Evolutionary conservation across 176 grass and related monocot species (phyloP).

Genomic region (Panicum miliaceum): DNA sequence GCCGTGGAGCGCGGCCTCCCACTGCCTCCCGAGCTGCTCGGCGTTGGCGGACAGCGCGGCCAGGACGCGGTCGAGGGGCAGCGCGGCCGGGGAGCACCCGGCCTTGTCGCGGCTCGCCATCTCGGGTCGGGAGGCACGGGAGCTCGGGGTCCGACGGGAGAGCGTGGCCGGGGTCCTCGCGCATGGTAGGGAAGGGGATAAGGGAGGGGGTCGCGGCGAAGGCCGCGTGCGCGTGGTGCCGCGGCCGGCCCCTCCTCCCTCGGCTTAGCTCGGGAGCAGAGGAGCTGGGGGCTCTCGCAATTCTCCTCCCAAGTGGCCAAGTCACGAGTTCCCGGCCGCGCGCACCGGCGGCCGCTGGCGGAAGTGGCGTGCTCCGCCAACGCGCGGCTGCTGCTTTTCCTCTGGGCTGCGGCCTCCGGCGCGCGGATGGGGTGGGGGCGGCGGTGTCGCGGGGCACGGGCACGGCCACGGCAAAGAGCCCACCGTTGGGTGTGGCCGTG

Average conservation of each 20-base stretch:
- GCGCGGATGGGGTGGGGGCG: constrained; percentile 36
- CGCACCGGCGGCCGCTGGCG: not conserved
- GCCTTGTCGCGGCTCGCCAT: constrained; percentile 55
- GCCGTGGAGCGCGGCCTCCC: constrained; percentile 43
- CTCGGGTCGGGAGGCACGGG: not conserved
- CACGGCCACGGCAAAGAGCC: not conserved
- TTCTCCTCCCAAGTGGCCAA: not conserved
- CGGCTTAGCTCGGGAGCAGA: not conserved
- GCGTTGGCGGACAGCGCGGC: constrained; percentile 46
- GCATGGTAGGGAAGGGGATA: constrained; percentile 43
- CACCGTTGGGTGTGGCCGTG: not conserved
- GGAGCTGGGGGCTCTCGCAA: not conserved
- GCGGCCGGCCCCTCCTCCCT: not conserved
- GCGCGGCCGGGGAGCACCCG: constrained; percentile 40
- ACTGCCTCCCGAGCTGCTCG: constrained; percentile 50
- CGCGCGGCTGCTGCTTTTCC: constrained; percentile 31
- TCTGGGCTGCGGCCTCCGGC: constrained; percentile 26
- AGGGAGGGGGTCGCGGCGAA: not conserved
- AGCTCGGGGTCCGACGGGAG: constrained; percentile 14
- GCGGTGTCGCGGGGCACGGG: not conserved
- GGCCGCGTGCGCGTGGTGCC: constrained; percentile 27
- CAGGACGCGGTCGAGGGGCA: constrained; percentile 53
- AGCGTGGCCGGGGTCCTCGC: constrained; percentile 16
- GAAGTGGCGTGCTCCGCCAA: not conserved
- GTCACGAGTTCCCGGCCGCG: not conserved